These are phyloP conservation scores for Plasmodium knowlesi DNA, from an alignment of 169 alveolate species.

Conservation along the genomic window DNA sequence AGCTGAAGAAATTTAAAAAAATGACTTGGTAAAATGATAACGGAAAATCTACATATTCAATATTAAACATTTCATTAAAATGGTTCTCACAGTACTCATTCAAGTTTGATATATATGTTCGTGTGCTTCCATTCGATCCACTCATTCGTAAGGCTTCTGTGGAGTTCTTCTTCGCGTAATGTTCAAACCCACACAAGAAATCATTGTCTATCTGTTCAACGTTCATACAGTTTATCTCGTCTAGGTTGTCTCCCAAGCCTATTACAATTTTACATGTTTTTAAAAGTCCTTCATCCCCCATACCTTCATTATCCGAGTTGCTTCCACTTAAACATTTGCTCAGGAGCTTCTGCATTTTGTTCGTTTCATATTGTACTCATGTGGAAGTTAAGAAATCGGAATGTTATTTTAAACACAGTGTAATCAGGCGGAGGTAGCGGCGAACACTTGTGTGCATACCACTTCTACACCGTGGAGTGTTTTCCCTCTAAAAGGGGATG, in stretches of 20 bases:
- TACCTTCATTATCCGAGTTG: background rate
- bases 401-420: background rate
- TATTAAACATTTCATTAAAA: slow-evolving; percentile 49
- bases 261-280: slow-evolving; percentile 16
- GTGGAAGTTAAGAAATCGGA: background rate
- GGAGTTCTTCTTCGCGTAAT: slow-evolving; percentile 42
- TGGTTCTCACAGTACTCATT: slow-evolving; percentile 64
- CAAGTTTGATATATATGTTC: background rate
- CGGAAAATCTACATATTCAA: slow-evolving; percentile 38
- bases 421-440: background rate
- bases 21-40: slow-evolving; percentile 30
- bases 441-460: background rate
- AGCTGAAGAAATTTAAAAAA: slow-evolving; percentile 37
- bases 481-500: background rate
- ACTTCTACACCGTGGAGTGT: background rate
- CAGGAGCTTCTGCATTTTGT: slow-evolving; percentile 31
- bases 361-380: slow-evolving; percentile 2
- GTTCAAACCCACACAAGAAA: slow-evolving; percentile 41
- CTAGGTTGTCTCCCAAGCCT: slow-evolving; percentile 2
- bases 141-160: background rate
- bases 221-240: slow-evolving; percentile 21
- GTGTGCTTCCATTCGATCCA: background rate
- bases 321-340: slow-evolving; percentile 30
- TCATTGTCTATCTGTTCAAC: slow-evolving; percentile 10
- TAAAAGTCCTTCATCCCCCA: slow-evolving; percentile 32